phyloP scores from a whole-genome alignment of 129 eudicot genomes.

The Tagetes patula region DNA sequence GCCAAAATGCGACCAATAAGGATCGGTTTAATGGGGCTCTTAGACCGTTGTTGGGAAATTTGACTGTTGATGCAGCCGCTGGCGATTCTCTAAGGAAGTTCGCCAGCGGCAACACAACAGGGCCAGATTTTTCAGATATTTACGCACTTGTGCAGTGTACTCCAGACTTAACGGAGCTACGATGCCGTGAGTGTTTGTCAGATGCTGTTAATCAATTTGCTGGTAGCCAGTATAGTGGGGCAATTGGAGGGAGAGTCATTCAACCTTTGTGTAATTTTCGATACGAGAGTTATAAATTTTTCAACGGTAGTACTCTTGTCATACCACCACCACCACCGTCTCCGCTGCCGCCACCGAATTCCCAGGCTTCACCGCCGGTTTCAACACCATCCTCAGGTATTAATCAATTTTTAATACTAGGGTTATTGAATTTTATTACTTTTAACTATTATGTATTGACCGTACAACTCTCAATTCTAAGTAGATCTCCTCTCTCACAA shows the following conservation, averaged over 20 bases:
- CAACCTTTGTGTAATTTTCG: not conserved
- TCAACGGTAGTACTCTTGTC: not conserved
- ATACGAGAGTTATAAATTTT: not conserved
- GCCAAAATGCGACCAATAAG: not conserved
- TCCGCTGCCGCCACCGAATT: not conserved
- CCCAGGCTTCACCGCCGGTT: not conserved
- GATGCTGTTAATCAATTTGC: not conserved
- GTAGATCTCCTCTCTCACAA: too few species aligned
- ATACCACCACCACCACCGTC: not conserved
- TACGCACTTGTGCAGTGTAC: not conserved
- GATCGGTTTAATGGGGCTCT: not conserved
- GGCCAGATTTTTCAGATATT: not conserved
- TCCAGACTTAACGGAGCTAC: not conserved
- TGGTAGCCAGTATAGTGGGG: not conserved
- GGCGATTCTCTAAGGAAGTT: not conserved
- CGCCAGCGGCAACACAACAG: not conserved
- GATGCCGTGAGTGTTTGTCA: not conserved
- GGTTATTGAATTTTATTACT: too few species aligned
- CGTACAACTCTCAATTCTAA: too few species aligned
- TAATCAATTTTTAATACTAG: not conserved
- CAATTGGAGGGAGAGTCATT: not conserved
- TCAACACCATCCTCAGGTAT: not conserved
- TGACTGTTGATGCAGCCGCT: not conserved
- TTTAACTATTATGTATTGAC: too few species aligned
- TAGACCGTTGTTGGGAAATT: not conserved